Percentiles rank a stretch among this genome's conserved stretches.
Conservation (phyloP, 345 rosid species). For the Syzygium aromaticum region DNA sequence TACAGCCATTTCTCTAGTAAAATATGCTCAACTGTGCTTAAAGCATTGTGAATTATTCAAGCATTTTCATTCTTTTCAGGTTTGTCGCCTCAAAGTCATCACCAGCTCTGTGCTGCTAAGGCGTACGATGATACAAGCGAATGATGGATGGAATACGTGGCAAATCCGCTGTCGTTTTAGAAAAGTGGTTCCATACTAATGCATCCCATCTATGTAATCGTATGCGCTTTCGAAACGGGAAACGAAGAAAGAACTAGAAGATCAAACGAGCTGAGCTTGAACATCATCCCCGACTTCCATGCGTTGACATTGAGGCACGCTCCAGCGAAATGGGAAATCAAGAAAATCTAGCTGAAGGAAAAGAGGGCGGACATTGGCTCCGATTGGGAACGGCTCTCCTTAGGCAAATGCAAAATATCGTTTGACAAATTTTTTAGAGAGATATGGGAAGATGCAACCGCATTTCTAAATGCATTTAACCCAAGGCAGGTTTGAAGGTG, state of each 20-base stretch:
- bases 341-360: not conserved
- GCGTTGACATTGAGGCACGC: not conserved
- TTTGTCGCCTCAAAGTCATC: not conserved
- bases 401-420: no score
- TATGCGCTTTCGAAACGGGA: not conserved
- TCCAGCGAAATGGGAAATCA: not conserved
- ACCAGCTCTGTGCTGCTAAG: not conserved
- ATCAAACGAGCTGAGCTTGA: not conserved
- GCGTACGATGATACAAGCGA: not conserved
- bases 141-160: not conserved
- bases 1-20: not conserved
- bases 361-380: not conserved
- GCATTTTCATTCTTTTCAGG: not conserved
- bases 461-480: no score
- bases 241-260: not conserved
- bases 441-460: no score
- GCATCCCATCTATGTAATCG: not conserved
- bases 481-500: no score
- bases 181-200: not conserved
- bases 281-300: not conserved
- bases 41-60: not conserved
- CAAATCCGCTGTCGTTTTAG: not conserved
- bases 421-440: no score
- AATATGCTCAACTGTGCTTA: not conserved
- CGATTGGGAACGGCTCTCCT: no score